phyloP scores from a whole-genome alignment of 2,329 filamentous ascomycete species.

The Penicillium digitatum region DNA sequence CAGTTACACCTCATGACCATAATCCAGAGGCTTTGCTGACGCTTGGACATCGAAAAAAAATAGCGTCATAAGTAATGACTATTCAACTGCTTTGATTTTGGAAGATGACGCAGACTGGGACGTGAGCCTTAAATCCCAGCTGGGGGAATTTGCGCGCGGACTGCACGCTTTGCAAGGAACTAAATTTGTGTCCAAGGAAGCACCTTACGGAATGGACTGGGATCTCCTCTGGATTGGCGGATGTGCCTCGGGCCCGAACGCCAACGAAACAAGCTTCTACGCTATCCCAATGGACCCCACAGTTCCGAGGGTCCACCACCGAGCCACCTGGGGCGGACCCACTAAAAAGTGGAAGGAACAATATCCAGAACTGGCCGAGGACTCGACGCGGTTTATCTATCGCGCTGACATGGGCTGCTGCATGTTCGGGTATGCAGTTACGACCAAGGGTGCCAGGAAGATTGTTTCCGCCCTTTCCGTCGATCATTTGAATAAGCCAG shows the following conservation, averaged over 20 bases:
- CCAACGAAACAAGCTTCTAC: slow-evolving; percentile 28
- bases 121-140: slow-evolving; percentile 48
- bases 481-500: slow-evolving; percentile 26
- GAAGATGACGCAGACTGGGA: slow-evolving; percentile 61
- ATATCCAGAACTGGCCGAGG: slow-evolving; percentile 11
- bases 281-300: slow-evolving; percentile 34
- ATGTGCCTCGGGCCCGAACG: slow-evolving; percentile 37
- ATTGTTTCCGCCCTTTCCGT: slow-evolving; percentile 33
- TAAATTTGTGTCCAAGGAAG: slow-evolving; percentile 24
- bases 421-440: slow-evolving; percentile 40
- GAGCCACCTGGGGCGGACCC: slow-evolving; percentile 21
- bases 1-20: not conserved
- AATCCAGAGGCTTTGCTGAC: not conserved
- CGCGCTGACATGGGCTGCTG: slow-evolving; percentile 34
- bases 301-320: slow-evolving; percentile 16
- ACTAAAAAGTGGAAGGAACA: slow-evolving; percentile 18
- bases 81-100: slow-evolving; percentile 50
- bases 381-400: slow-evolving; percentile 40
- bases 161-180: slow-evolving; percentile 31
- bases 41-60: not conserved
- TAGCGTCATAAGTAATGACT: slow-evolving; percentile 46
- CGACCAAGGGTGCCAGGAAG: slow-evolving; percentile 36
- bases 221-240: slow-evolving; percentile 53
- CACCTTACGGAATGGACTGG: slow-evolving; percentile 53
- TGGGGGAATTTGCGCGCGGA: slow-evolving; percentile 38